These are phyloP conservation scores for Daldinia sp. DNA, from an alignment of 2,329 filamentous ascomycete species.

Conservation along the genomic window DNA sequence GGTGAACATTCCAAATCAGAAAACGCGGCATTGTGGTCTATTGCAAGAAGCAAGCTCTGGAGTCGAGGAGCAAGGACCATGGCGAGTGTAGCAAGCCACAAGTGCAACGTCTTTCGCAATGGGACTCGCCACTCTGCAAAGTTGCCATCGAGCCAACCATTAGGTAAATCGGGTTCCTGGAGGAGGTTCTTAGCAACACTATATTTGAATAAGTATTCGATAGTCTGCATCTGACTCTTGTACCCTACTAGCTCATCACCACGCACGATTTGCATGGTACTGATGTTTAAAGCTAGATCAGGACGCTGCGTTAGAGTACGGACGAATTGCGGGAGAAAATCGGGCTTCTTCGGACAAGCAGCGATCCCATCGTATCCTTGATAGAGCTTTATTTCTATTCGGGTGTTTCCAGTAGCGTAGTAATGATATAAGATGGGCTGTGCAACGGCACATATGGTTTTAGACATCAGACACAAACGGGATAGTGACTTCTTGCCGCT, in stretches of 20 bases:
- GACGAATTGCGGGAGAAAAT: constrained; percentile 7
- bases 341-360: background rate
- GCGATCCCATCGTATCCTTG: background rate
- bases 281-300: constrained; percentile 1
- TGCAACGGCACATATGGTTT: constrained; percentile 9
- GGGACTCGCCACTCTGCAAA: too few species aligned
- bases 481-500: background rate
- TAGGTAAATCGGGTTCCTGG: too few species aligned
- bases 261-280: constrained; percentile 10
- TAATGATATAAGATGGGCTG: constrained; percentile 18
- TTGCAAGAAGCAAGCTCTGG: background rate
- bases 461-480: constrained; percentile 6
- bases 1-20: background rate
- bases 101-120: background rate
- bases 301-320: background rate
- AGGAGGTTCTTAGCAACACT: too few species aligned
- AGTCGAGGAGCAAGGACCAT: constrained; percentile 7
- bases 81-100: constrained; percentile 9
- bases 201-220: too few species aligned
- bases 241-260: background rate
- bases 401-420: constrained; percentile 18
- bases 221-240: background rate
- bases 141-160: too few species aligned
- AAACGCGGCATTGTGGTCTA: background rate
- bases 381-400: constrained; percentile 11